Conservation (phyloP, 768 basidiomycete genomes). For the Sporobolomyces pararoseus region DNA sequence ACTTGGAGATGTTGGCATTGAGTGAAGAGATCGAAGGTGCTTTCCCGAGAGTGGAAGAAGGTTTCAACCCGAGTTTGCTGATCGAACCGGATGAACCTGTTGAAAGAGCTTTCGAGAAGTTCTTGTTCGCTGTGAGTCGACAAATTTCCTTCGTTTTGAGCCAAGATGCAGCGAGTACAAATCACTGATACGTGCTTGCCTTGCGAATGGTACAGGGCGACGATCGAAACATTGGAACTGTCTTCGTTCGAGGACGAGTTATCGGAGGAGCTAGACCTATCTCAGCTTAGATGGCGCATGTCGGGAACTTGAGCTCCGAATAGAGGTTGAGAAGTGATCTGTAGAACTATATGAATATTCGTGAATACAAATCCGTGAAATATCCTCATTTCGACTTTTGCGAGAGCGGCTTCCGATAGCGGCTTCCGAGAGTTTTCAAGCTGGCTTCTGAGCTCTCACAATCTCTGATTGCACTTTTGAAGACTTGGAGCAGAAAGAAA, state of each 20-base stretch:
- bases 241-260: conserved; percentile 75
- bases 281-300: not conserved
- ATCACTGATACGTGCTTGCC: not conserved
- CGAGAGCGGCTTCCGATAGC: too few species aligned
- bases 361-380: too few species aligned
- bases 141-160: too few species aligned
- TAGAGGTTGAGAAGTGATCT: too few species aligned
- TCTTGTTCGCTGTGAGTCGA: conserved; percentile 23
- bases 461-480: too few species aligned
- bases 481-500: not conserved
- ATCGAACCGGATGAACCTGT: conserved; percentile 50
- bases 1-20: not conserved
- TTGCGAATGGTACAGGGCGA: conserved; percentile 30
- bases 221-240: conserved; percentile 62
- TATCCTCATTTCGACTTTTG: too few species aligned
- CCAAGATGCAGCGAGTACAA: too few species aligned
- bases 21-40: conserved; percentile 25
- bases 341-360: too few species aligned
- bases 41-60: conserved; percentile 12
- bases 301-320: too few species aligned
- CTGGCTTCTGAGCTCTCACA: too few species aligned
- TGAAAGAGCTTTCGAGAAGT: conserved; percentile 64
- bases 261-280: conserved; percentile 61
- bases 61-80: conserved; percentile 40
- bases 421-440: too few species aligned